phyloP scores from a whole-genome alignment of 352 stramenopile species.

The Globisporangium abappressorium region DNA sequence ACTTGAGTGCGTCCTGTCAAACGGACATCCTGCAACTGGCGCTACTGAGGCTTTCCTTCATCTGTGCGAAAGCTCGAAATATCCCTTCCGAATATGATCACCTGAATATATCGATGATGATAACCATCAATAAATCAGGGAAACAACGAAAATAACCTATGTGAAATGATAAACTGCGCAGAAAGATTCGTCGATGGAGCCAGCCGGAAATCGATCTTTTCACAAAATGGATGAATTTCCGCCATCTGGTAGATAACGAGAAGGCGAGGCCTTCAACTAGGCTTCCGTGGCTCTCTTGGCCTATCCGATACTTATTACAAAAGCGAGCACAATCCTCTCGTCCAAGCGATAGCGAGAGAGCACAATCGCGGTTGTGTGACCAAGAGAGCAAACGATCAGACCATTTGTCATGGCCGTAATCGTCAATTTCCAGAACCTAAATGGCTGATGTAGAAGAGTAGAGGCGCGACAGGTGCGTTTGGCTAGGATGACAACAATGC shows the following conservation, averaged over 20 bases:
- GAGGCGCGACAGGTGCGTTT: neutral
- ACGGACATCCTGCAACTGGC: neutral
- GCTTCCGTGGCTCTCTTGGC: neutral
- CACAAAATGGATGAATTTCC: neutral
- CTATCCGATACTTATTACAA: neutral
- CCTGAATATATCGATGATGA: neutral
- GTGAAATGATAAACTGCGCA: neutral
- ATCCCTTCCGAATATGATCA: neutral
- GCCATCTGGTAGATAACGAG: neutral
- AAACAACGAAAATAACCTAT: too few species aligned
- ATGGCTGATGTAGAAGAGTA: neutral
- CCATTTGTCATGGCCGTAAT: neutral
- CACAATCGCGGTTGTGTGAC: neutral
- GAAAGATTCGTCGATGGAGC: neutral
- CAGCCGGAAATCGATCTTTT: neutral
- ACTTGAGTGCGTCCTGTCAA: neutral
- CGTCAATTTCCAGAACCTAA: neutral
- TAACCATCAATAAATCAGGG: neutral
- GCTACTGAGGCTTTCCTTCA: neutral
- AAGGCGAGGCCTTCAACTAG: neutral
- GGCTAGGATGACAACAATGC: neutral
- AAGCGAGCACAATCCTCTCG: neutral
- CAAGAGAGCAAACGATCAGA: neutral
- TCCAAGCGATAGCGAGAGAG: neutral
- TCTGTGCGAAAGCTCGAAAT: neutral